Evolutionary conservation across 306 rosid species (phyloP), one percentile per base, ranked within the genome.

Genomic region (Gillenia trifoliata): DNA sequence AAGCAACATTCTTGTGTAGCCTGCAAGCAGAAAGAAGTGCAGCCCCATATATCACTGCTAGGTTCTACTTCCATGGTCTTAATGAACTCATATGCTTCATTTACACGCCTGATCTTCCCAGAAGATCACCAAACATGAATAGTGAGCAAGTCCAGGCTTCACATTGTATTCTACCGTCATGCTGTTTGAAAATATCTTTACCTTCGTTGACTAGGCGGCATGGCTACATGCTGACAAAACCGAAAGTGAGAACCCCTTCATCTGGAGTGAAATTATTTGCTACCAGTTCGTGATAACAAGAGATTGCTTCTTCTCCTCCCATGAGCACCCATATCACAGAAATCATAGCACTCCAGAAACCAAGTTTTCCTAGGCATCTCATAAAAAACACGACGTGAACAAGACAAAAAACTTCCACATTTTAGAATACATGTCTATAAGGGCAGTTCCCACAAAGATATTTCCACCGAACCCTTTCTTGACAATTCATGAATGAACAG

Each of bases 221-320:
- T 86, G 93, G 80, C 93, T 86, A 79, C 91, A 89, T 57, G 91
- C 88, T 5, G 91, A 83, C 40, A 89, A 77, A 77, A 86, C 88
- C 19, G 91, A n/a, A 78, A 75, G 88, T 77, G 63, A 89, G 76
- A 73, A 85, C 70, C 59, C 88, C 90, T 79, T 85, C 85, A 78
- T 89, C 90, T 16, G 87, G 95, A 72, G 65, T 36, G 64, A 84
- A 75, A 28, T 52, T 71, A 76, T 72, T 80, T 25, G 68, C 79
- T 10, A 81, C 45, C 86, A 89, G 83, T 77, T 81, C 80, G 68
- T 78, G 60, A 64, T 82, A 89, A 72, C 86, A 45, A 71, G 85
- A 77, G 29, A 86, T 28, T 22, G 89, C 91, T 75, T 85, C 89
- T 78, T 81, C 81, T 67, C 79, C 59, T 83, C 47, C 89, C 93